Base-by-base conservation (phyloP, 1,139 yeast species). In the Debaryomyces subglobosus region DNA sequence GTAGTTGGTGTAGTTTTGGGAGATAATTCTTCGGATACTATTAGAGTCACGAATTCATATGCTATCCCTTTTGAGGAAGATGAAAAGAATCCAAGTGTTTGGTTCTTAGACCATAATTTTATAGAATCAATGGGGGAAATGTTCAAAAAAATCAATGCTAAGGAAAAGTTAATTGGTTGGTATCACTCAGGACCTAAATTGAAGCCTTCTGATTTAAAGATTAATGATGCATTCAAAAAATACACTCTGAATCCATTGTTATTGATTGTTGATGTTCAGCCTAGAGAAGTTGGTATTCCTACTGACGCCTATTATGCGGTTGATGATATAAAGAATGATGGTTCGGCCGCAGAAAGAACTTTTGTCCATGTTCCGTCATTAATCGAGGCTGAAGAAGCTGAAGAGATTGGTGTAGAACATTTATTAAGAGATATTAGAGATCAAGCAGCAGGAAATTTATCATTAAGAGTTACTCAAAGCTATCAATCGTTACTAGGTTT, bases 341-440 rank as follows among this genome's bases (percentile, higher is more conserved):
- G 99, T n/a, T 82, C 96, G 1, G 84, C 94, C 3, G 89, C 96
- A 3, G 96, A 91, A 63, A 86, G 86, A 69, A 92, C 98, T 1
- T 94, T 94, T 72, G 84, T 90, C 36, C 99, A 95, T 68, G 86
- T 92, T 35, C 96, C 98, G 12, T 89, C 97, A 12, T 78, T 84
- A 29, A 91, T 95, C 55, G 96, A 90, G 64, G 99, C 99, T 3
- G 99, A 95, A 66, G 99, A 95, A 67, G 99, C 99, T 3, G 99
- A 95, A 70, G 99, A 95, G 69, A 95, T 95, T 59, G 99, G 99
- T 53, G 99, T 95, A 8, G 99, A 95, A 66, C 99, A 95, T 64
- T 72, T 95, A 53, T 74, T 95, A 55, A 84, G 98, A 62, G 99
- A 95, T 62, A 90, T 91, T 35, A 84, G 97, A 60, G 98, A 94